These are phyloP conservation scores for Beauveria australis DNA, from an alignment of 2,329 filamentous ascomycete species.

Conservation along the genomic window DNA sequence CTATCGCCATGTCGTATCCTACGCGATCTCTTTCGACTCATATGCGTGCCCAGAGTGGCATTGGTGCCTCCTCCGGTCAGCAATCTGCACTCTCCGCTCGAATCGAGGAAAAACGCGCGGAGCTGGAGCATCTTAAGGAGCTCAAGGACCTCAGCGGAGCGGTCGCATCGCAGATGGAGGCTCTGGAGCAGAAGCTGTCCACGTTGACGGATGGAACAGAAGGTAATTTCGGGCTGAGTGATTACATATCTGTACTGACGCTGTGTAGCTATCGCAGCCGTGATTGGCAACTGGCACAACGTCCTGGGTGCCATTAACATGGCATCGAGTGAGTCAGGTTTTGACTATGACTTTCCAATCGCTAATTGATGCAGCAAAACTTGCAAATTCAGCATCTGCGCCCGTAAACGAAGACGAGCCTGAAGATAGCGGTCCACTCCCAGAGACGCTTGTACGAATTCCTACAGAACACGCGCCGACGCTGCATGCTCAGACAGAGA, in stretches of 20 bases:
- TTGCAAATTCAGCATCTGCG: conserved; percentile 49
- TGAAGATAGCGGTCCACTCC: conserved; percentile 44
- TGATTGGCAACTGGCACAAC: conserved; percentile 81
- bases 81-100: conserved; percentile 64
- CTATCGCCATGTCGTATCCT: conserved; percentile 44
- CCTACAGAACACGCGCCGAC: conserved; percentile 69
- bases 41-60: conserved; percentile 52
- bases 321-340: conserved; percentile 60
- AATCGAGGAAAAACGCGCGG: conserved; percentile 78
- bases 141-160: conserved; percentile 71
- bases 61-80: conserved; percentile 44
- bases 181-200: conserved; percentile 65
- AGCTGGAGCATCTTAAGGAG: conserved; percentile 71
- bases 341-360: background rate
- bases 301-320: conserved; percentile 78
- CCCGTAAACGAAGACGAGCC: conserved; percentile 28
- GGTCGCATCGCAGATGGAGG: conserved; percentile 74
- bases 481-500: conserved; percentile 53
- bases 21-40: conserved; percentile 55
- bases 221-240: conserved; percentile 37
- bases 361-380: conserved; percentile 47
- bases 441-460: conserved; percentile 76
- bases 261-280: conserved; percentile 64
- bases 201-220: conserved; percentile 77
- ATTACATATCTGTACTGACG: conserved; percentile 18